Conservation (phyloP, 108 stramenopile species). For the Mayamaea pseudoterrestris region DNA sequence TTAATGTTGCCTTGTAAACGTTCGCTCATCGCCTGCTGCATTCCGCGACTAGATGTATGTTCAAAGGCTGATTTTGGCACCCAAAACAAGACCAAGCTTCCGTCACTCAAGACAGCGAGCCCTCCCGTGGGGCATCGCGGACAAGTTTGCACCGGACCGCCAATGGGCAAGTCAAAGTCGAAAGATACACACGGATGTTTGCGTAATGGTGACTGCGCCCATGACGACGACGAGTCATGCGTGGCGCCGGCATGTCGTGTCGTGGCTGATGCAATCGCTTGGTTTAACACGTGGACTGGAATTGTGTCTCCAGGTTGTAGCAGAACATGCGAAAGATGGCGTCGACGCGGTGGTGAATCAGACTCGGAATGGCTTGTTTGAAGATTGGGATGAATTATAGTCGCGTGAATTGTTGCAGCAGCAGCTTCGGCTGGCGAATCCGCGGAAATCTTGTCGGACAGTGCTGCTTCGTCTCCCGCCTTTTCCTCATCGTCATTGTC, state of each 20-base stretch:
- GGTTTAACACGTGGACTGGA: not conserved
- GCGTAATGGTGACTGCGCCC: too few species aligned
- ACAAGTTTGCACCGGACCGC: slow-evolving; percentile 47
- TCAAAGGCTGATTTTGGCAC: not conserved
- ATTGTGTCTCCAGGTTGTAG: not conserved
- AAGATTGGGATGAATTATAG: not conserved
- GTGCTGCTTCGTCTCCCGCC: not conserved
- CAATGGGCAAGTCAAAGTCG: slow-evolving; percentile 34
- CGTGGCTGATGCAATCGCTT: not conserved
- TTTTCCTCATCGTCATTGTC: not conserved
- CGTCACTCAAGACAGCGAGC: slow-evolving; percentile 45
- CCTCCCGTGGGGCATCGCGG: slow-evolving; percentile 37
- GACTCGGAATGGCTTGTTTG: not conserved
- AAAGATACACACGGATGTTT: slow-evolving; percentile 15
- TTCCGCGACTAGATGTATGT: not conserved
- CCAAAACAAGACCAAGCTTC: slow-evolving; percentile 43
- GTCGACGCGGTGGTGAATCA: not conserved
- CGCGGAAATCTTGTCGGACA: too few species aligned
- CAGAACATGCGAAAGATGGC: not conserved
- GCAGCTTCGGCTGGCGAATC: too few species aligned
- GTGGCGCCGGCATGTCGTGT: too few species aligned
- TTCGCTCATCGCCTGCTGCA: not conserved
- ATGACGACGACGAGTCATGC: too few species aligned
- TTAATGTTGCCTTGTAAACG: not conserved
- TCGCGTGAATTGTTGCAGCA: not conserved